Evolutionary conservation across 768 basidiomycete species (phyloP).

Genomic region (Naematelia encephala): DNA sequence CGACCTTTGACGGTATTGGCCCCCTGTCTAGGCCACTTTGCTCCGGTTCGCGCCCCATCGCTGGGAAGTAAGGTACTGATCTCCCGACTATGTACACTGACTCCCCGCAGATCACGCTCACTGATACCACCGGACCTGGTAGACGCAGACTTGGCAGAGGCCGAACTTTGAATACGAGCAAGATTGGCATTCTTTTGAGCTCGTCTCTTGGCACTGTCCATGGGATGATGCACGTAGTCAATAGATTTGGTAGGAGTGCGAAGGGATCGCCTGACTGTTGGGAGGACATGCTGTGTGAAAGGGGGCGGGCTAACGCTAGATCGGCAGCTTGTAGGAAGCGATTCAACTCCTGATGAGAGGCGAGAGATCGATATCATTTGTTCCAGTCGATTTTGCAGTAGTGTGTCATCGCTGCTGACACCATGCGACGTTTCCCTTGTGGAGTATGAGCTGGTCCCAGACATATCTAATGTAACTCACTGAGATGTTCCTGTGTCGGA

Average conservation of each 20-base stretch:
- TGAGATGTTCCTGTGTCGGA: no score
- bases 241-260: not conserved
- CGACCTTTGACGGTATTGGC: constrained; percentile 1
- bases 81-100: not conserved
- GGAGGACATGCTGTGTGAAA: no score
- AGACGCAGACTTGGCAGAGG: not conserved
- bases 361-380: not conserved
- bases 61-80: not conserved
- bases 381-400: not conserved
- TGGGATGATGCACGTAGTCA: not conserved
- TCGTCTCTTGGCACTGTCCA: not conserved
- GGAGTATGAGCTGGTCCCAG: no score
- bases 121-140: not conserved
- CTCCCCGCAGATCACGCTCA: not conserved
- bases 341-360: not conserved
- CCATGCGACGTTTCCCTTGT: no score
- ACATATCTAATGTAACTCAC: no score
- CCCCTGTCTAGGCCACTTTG: constrained; percentile 7
- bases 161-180: no score
- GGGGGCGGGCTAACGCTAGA: no score
- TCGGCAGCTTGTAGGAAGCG: not conserved
- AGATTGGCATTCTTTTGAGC: not conserved
- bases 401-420: not conserved
- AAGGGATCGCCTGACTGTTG: not conserved
- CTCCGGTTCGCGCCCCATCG: not conserved